Percentiles rank a stretch among this genome's conserved stretches.
These are phyloP conservation scores for Zancudomyces culisetae DNA, from an alignment of 371 early-diverging fungal species.

Conservation along the genomic window DNA sequence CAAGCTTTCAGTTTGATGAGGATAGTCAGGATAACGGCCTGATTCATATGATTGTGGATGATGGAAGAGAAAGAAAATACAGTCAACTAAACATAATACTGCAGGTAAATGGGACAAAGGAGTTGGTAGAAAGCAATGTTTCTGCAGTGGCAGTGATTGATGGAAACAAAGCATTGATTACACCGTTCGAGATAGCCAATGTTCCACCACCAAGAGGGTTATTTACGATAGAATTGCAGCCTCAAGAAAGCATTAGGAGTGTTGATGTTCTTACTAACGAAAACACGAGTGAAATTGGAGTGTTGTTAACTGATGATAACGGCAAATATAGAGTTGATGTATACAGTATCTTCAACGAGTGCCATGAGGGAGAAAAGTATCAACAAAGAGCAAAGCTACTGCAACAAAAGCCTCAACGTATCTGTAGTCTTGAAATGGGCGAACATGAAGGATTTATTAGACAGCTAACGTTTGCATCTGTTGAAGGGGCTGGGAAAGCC, in stretches of 20 bases:
- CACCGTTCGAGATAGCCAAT: slow-evolving; percentile 69
- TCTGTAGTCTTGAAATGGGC: too few relatives aligned
- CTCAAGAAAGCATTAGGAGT: too few relatives aligned
- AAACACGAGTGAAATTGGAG: slow-evolving; percentile 47
- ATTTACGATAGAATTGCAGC: slow-evolving; percentile 7
- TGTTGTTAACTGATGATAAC: slow-evolving; percentile 28
- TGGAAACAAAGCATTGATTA: slow-evolving; percentile 27
- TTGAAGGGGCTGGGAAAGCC: too few relatives aligned
- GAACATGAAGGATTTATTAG: too few relatives aligned
- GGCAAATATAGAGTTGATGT: too few relatives aligned
- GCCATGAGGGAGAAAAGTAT: too few relatives aligned
- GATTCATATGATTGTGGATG: slow-evolving; percentile 6
- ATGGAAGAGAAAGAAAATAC: not conserved
- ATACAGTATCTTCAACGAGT: too few relatives aligned
- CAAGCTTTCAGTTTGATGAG: slow-evolving; percentile 20
- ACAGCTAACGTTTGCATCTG: too few relatives aligned
- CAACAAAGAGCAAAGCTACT: too few relatives aligned
- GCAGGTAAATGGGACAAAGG: slow-evolving; percentile 8
- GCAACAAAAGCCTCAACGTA: too few relatives aligned
- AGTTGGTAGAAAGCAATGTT: slow-evolving; percentile 5
- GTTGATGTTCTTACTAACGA: slow-evolving; percentile 32
- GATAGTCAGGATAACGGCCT: slow-evolving; percentile 14
- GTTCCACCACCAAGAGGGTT: slow-evolving; percentile 87
- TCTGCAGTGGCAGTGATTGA: slow-evolving; percentile 18
- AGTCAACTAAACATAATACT: slow-evolving; percentile 6